phyloP scores from a whole-genome alignment of 305 asterid genomes.

The Petunia hybrid region DNA sequence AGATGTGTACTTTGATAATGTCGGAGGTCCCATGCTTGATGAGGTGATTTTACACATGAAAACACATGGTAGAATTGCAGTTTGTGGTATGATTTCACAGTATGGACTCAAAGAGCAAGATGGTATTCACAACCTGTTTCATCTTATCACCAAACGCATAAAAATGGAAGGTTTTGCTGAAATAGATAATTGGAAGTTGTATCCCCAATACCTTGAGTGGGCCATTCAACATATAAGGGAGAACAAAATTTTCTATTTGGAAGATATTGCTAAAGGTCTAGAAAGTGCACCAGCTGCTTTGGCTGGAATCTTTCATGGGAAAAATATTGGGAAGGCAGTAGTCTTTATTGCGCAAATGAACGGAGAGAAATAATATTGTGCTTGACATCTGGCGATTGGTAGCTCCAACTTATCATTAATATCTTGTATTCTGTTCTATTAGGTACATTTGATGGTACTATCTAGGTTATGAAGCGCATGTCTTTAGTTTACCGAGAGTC shows the following conservation, averaged over 20 bases:
- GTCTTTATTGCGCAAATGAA: background rate
- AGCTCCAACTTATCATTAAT: too few relatives aligned
- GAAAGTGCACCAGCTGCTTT: slow-evolving; percentile 13
- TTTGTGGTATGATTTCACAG: slow-evolving; percentile 14
- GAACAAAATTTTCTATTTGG: background rate
- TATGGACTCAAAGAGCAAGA: background rate
- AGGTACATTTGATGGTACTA: too few relatives aligned
- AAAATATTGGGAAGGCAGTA: slow-evolving; percentile 7
- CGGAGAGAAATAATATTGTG: too few relatives aligned
- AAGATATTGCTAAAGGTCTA: background rate
- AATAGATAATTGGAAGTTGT: background rate
- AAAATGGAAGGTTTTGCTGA: background rate
- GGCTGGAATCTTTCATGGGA: background rate
- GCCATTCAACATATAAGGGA: background rate
- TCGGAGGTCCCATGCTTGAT: background rate
- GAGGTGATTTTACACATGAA: slow-evolving; percentile 11
- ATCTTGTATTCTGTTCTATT: too few relatives aligned
- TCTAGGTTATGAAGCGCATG: too few relatives aligned
- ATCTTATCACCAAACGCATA: background rate
- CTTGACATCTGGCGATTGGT: too few relatives aligned
- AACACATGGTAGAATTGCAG: background rate
- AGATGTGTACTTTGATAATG: slow-evolving; percentile 6
- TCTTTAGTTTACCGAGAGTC: too few relatives aligned
- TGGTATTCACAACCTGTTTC: slow-evolving; percentile 1
- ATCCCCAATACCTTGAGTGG: background rate